Evolutionary conservation across 768 basidiomycete genomes (phyloP), one percentile per base, ranked within the genome.

Genomic region (Solioccasus polychromus): DNA sequence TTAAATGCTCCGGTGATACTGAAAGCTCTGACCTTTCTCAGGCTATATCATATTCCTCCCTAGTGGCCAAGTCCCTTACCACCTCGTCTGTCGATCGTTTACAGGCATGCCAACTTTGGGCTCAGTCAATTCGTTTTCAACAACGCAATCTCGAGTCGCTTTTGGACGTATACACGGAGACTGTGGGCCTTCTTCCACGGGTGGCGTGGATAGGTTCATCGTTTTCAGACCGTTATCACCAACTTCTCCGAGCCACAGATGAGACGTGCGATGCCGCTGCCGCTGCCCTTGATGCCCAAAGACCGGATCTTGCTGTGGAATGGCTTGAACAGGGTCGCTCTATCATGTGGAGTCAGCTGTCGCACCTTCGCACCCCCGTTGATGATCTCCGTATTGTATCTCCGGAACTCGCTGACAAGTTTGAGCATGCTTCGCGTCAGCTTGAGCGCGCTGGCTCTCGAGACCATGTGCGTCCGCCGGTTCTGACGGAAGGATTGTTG

Each of bases 251-350:
- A 20, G 26, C 39, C 20, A 18, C 29, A 9, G 30, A 19, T n/a
- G 29, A 8, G 6, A n/a, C 20, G 5, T 24, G 36, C 23, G 14
- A 42, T 11, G 30, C 29, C 0, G 28, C 30, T 4, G 26, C 40
- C 6, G 8, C 40, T 9, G 39, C 39, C 11, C 24, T 40, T 22
- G 8, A 34, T 0, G 19, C 2, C 5, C 12, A 25, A 5, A 28
- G 7, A 12, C 39, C 24, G 2, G 45, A 26, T 9, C 31, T 41
- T 11, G 45, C 45, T 10, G 39, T 42, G 14, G 40, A 42, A n/a
- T 42, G 40, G 40, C 40, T 42, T 3, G 40, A 29, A 7, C 40
- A 42, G 23, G 31, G 41, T 9, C 41, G 41, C 10, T 42, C 41
- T 4, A 23, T 42, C n/a, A 17, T 42, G 18, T 42, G 41, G 41